A percentile compares a stretch with the other conserved stretches of the same genome.
phyloP scores from a whole-genome alignment of 148 eudicot genomes.

The Euryodendron excelsum region DNA sequence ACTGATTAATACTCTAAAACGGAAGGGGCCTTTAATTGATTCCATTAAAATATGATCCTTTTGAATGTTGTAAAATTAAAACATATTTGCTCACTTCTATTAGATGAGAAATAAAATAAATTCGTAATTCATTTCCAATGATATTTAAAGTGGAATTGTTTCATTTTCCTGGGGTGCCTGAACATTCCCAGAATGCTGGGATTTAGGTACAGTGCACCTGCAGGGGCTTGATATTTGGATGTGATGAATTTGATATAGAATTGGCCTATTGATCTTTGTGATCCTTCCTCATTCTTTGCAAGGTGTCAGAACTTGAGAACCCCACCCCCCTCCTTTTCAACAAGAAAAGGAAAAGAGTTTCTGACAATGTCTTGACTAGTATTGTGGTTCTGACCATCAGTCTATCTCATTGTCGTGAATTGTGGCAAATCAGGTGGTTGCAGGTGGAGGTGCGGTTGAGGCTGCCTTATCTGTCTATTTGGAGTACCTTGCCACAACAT shows the following conservation, averaged over 20 bases:
- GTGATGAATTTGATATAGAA: neutral
- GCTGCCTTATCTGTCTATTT: slow-evolving; percentile 88
- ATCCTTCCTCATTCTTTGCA: neutral
- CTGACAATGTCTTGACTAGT: neutral
- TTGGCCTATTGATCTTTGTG: neutral
- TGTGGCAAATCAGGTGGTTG: slow-evolving; percentile 67
- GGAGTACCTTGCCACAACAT: slow-evolving; percentile 90
- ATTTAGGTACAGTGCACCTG: neutral
- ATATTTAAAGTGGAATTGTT: neutral
- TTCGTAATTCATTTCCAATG: neutral
- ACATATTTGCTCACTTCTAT: neutral
- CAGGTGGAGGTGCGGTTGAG: slow-evolving; percentile 99
- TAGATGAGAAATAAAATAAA: neutral
- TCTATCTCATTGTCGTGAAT: neutral
- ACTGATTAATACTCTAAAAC: no score
- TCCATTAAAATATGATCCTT: neutral
- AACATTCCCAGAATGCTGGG: neutral
- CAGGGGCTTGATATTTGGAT: neutral
- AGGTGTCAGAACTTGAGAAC: neutral
- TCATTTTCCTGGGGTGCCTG: neutral
- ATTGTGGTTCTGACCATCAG: neutral
- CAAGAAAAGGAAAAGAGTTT: neutral
- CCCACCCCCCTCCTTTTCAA: neutral
- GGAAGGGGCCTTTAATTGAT: no score
- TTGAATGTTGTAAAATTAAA: neutral